These are phyloP conservation scores for Curvularia spicifera DNA, from an alignment of 2,329 filamentous ascomycete genomes.

Conservation along the genomic window DNA sequence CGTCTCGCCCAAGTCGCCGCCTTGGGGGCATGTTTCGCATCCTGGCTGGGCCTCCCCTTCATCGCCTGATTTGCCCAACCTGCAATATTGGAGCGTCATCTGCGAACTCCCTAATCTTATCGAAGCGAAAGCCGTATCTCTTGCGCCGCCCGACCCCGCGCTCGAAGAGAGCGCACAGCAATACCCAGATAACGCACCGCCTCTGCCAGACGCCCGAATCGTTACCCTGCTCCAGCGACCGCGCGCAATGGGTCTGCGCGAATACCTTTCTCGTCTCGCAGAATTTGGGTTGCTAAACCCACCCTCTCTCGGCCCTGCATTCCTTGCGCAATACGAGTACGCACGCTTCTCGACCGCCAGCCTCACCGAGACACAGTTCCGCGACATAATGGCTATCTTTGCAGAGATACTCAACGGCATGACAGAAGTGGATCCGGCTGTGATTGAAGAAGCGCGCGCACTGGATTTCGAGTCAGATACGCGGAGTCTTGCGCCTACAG, in stretches of 20 bases:
- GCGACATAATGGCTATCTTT: slow-evolving; percentile 81
- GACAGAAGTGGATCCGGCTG: slow-evolving; percentile 64
- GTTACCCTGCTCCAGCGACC: slow-evolving; percentile 75
- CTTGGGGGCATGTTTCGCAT: slow-evolving; percentile 86
- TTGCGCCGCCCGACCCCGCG: slow-evolving; percentile 68
- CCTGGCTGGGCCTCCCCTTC: slow-evolving; percentile 86
- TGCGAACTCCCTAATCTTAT: slow-evolving; percentile 86
- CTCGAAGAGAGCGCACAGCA: slow-evolving; percentile 34
- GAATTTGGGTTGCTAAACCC: slow-evolving; percentile 68
- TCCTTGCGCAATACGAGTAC: slow-evolving; percentile 79
- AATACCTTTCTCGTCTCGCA: slow-evolving; percentile 77
- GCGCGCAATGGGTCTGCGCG: slow-evolving; percentile 73
- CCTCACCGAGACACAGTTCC: slow-evolving; percentile 74
- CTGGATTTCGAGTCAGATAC: slow-evolving; percentile 38
- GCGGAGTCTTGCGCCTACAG: slow-evolving; percentile 44
- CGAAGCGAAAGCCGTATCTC: slow-evolving; percentile 88
- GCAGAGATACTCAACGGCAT: slow-evolving; percentile 80
- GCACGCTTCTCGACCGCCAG: slow-evolving; percentile 79
- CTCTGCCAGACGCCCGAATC: slow-evolving; percentile 67
- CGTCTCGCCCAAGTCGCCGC: slow-evolving; percentile 57
- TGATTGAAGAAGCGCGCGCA: slow-evolving; percentile 56
- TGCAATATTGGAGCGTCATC: slow-evolving; percentile 85
- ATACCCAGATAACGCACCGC: slow-evolving; percentile 37
- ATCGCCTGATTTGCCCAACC: slow-evolving; percentile 73
- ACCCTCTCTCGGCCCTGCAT: slow-evolving; percentile 60